These are phyloP conservation scores for Mrakia frigida DNA, from an alignment of 768 basidiomycete species.

Conservation along the genomic window DNA sequence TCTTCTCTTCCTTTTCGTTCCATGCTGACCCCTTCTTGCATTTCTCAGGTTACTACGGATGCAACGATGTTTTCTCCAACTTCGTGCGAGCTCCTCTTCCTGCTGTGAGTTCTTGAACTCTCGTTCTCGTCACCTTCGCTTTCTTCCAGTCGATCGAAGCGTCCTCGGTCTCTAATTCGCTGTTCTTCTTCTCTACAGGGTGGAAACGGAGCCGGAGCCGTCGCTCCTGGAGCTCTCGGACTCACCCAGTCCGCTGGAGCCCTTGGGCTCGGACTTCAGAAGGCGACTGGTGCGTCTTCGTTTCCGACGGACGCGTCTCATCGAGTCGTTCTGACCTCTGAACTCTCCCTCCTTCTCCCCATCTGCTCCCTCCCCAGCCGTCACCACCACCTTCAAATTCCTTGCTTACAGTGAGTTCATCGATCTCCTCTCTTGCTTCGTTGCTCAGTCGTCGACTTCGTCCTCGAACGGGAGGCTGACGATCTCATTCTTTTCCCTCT, in stretches of 20 bases:
- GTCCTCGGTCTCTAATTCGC: too few relatives aligned
- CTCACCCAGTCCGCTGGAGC: constrained; percentile 1
- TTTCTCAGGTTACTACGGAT: constrained; percentile 1
- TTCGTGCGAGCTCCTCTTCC: constrained; percentile 38
- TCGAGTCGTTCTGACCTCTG: background rate
- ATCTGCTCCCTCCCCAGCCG: background rate
- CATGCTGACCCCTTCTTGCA: background rate
- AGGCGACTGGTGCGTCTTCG: constrained; percentile 34
- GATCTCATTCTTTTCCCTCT: too few relatives aligned
- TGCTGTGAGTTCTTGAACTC: constrained; percentile 19
- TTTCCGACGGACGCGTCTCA: background rate
- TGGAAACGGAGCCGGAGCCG: constrained; percentile 37
- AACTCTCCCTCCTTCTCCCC: background rate
- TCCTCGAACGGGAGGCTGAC: too few relatives aligned
- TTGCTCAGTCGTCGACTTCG: too few relatives aligned
- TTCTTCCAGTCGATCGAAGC: too few relatives aligned
- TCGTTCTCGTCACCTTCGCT: too few relatives aligned
- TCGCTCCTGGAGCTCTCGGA: background rate
- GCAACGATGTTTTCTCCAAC: constrained; percentile 38
- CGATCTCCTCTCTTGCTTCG: too few relatives aligned
- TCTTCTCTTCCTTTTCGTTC: background rate
- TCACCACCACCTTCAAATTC: constrained; percentile 34
- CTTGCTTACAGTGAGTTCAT: constrained; percentile 10
- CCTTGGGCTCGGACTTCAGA: constrained; percentile 35
- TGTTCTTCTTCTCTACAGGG: constrained; percentile 24